Conservation (phyloP, 768 basidiomycete genomes). For the Rhodotorula paludigena region DNA sequence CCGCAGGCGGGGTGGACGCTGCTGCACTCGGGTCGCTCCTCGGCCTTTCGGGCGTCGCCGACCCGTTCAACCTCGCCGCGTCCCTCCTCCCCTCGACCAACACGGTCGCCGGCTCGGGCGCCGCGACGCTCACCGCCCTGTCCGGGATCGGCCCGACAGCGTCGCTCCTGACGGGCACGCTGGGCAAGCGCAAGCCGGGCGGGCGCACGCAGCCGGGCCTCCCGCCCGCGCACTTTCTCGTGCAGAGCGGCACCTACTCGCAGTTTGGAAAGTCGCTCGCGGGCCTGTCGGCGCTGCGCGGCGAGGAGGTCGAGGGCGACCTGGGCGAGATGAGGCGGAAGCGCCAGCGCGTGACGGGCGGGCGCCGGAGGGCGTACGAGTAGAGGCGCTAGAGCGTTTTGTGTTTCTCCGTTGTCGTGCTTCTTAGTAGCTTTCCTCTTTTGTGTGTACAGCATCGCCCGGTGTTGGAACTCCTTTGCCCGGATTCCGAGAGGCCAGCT, state of each 20-base stretch:
- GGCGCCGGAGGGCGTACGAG: slow-evolving; percentile 22
- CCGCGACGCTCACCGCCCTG: slow-evolving; percentile 33
- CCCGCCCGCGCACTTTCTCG: slow-evolving; percentile 37
- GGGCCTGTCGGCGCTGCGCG: slow-evolving; percentile 39
- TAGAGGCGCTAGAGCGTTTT: no score
- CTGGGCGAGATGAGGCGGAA: slow-evolving; percentile 43
- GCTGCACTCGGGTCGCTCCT: slow-evolving; percentile 25
- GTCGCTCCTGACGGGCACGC: slow-evolving; percentile 29
- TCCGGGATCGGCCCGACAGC: slow-evolving; percentile 30
- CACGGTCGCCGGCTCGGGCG: slow-evolving; percentile 5
- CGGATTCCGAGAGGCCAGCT: no score
- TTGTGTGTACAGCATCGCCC: background rate
- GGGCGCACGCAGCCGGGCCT: slow-evolving; percentile 38
- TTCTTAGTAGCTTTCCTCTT: background rate
- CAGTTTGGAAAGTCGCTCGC: slow-evolving; percentile 43
- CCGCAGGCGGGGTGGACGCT: slow-evolving; percentile 16
- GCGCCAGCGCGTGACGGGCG: slow-evolving; percentile 32
- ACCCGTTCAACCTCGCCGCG: slow-evolving; percentile 41
- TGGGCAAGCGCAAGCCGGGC: slow-evolving; percentile 35
- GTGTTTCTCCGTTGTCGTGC: background rate
- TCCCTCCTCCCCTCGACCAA: slow-evolving; percentile 34
- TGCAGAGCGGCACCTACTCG: slow-evolving; percentile 39
- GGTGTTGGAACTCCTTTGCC: no score
- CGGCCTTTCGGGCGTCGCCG: slow-evolving; percentile 25
- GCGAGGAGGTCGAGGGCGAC: slow-evolving; percentile 44